phyloP scores from a whole-genome alignment of 2,329 filamentous ascomycete genomes.

The Fusarium devonianum region DNA sequence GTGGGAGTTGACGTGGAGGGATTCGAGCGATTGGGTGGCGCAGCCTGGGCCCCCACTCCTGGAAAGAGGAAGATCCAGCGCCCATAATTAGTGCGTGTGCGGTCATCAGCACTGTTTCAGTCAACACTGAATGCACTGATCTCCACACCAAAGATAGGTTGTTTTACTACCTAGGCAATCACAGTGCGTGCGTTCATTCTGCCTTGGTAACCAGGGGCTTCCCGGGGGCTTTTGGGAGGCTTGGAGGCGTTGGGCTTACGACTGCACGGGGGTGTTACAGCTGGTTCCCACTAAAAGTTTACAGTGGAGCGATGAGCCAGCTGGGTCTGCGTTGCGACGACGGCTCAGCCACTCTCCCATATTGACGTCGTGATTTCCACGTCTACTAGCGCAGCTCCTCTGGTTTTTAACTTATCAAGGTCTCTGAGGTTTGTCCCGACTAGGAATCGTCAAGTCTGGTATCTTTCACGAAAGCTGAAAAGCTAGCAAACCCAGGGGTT shows the following conservation, averaged over 20 bases:
- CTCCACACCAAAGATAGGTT: too few species aligned
- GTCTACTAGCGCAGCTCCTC: not conserved
- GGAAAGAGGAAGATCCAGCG: slow-evolving; percentile 15
- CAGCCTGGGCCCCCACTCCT: slow-evolving; percentile 27
- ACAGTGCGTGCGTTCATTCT: slow-evolving; percentile 17
- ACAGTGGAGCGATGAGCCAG: slow-evolving; percentile 7
- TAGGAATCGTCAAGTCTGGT: too few species aligned
- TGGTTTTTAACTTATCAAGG: too few species aligned
- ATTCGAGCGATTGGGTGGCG: slow-evolving; percentile 17
- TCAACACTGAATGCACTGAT: not conserved
- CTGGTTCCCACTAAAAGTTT: slow-evolving; percentile 30
- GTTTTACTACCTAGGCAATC: accelerated
- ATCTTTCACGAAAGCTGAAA: too few species aligned
- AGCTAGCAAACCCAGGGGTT: too few species aligned
- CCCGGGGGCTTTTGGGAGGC: slow-evolving; percentile 1
- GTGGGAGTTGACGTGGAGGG: slow-evolving; percentile 31
- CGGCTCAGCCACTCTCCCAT: slow-evolving; percentile 26
- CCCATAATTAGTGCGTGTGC: not conserved
- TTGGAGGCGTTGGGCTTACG: slow-evolving; percentile 35
- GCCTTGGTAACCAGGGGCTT: slow-evolving; percentile 18
- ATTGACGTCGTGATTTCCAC: too few species aligned
- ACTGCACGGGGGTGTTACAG: slow-evolving; percentile 29
- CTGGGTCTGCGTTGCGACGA: not conserved
- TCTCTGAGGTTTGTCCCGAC: not conserved
- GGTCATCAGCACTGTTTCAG: slow-evolving; percentile 2